Base-by-base conservation (phyloP, 1,139 yeast genomes). In the Suhomyces bolitotheri region DNA sequence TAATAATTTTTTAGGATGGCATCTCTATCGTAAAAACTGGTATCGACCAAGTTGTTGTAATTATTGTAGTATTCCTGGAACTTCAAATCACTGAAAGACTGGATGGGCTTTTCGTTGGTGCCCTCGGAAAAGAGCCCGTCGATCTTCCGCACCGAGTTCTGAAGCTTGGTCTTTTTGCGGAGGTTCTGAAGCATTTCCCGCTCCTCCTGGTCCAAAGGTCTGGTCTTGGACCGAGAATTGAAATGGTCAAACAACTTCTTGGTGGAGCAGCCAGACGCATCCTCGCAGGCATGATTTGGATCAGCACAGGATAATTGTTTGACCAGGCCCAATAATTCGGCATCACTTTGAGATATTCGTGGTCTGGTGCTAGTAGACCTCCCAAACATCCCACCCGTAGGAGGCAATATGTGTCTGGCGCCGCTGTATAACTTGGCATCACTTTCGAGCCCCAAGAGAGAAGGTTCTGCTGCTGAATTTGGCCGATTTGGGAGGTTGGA, bases 1-100 rank as follows among this genome's bases (percentile, higher is more conserved):
- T 68, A 73, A 42, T 65, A 73, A 17, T 56, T 57, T 22, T 58
- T 51, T 4, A 71, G 44, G 5, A 69, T 56, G n/a, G 36, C 45
- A 7, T 39, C 43, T 21, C 31, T 40, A 24, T 52, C 45, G 27
- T 29, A 21, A 17, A 34, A 34, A 7, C 28, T 26, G 5, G 24
- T 13, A n/a, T 22, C 16, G 12, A 34, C 21, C 27, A 38, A 27
- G n/a, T 38, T 22, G 13, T 24, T 29, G 33, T 29, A 28, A 14
- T 31, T 32, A 13, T 27, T 26, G 33, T 37, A 37, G 32, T 33
- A 37, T 3, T 21, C 27, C 7, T 27, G 34, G 22, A 33, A 29
- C 11, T 38, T 34, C 28, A 38, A 34, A 16, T 31, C 37, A 3
- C 31, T 34, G 14, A 38, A 34, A 3, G 26, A 23, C 6, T 16